Conservation (phyloP, 2,329 filamentous ascomycete genomes). For the Aspergillus ochraceoroseus region DNA sequence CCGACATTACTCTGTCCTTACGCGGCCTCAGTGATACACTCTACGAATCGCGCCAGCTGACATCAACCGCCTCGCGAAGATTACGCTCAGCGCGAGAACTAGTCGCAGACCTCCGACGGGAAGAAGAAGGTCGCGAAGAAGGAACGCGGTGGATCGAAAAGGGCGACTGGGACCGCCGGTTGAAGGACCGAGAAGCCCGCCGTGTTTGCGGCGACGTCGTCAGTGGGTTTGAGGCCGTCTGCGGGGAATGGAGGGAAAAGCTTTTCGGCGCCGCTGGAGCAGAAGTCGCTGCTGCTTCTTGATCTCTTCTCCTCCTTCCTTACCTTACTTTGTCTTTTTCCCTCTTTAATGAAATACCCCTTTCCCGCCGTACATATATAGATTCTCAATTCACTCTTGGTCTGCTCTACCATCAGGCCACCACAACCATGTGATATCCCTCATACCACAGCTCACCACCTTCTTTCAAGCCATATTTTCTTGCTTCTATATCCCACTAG, state of each 20-base stretch:
- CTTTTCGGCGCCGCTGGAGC: slow-evolving; percentile 51
- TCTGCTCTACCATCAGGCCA: background rate
- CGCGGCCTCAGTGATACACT: slow-evolving; percentile 84
- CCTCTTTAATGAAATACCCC: background rate
- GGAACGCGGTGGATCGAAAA: slow-evolving; percentile 74
- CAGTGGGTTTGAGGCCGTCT: slow-evolving; percentile 86
- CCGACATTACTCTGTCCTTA: slow-evolving; percentile 71
- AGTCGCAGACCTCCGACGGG: slow-evolving; percentile 75
- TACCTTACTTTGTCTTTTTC: background rate
- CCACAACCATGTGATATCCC: too few relatives aligned
- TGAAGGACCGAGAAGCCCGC: slow-evolving; percentile 74
- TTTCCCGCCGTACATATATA: background rate
- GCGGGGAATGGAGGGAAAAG: slow-evolving; percentile 74
- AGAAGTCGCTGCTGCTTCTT: slow-evolving; percentile 29
- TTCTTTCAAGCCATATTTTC: background rate
- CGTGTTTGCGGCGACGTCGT: slow-evolving; percentile 81
- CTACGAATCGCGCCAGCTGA: slow-evolving; percentile 89
- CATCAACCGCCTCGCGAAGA: slow-evolving; percentile 71
- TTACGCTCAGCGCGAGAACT: slow-evolving; percentile 78
- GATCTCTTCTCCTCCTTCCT: background rate
- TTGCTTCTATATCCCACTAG: background rate
- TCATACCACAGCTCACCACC: too few relatives aligned
- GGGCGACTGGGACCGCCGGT: slow-evolving; percentile 75
- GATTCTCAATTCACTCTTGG: background rate
- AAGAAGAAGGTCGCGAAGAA: slow-evolving; percentile 76